Evolutionary conservation across 768 basidiomycete genomes (phyloP).

Genomic region (Mycena vulgaris): DNA sequence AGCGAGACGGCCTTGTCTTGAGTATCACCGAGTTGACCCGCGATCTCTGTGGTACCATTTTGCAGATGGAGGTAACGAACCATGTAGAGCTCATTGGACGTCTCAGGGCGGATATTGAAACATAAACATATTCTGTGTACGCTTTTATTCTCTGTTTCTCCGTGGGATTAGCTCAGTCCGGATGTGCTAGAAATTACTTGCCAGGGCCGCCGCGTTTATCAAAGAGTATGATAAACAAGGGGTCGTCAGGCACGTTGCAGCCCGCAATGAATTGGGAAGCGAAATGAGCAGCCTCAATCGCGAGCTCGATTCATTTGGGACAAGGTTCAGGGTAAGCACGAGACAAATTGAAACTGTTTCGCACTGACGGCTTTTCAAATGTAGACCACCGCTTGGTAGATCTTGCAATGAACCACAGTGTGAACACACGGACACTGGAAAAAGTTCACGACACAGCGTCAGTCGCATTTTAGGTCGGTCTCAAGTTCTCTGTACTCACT

Average conservation of each 20-base stretch:
- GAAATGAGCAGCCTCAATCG: background rate
- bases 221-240: background rate
- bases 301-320: constrained; percentile 17
- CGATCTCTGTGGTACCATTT: background rate
- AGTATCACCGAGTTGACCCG: background rate
- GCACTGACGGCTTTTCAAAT: background rate
- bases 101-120: background rate
- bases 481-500: background rate
- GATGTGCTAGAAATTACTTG: background rate
- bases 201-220: background rate
- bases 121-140: background rate
- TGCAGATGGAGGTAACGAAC: background rate
- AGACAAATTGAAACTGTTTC: background rate
- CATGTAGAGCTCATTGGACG: background rate
- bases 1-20: background rate
- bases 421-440: background rate
- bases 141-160: background rate
- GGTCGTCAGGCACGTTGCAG: background rate
- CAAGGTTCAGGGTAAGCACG: constrained; percentile 9
- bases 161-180: too few relatives aligned
- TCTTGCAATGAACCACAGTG: constrained; percentile 6
- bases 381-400: constrained; percentile 18
- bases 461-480: background rate
- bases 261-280: background rate
- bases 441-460: constrained; percentile 8